phyloP scores from a whole-genome alignment of 495 filamentous ascomycete genomes.

The Daldinia concentrica region DNA sequence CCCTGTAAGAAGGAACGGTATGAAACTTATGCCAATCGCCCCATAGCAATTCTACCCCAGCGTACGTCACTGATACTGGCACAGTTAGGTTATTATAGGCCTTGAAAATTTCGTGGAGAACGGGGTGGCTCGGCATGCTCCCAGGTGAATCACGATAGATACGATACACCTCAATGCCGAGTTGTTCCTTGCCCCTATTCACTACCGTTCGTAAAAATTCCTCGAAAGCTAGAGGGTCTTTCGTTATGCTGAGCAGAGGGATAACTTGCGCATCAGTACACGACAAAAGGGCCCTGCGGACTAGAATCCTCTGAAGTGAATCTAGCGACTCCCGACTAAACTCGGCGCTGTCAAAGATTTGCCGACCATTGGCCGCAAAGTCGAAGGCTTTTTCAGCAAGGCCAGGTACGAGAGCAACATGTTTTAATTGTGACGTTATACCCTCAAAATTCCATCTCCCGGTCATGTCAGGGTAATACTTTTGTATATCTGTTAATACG shows the following conservation, averaged over 20 bases:
- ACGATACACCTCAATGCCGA: conserved; percentile 46
- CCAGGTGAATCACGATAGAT: conserved; percentile 50
- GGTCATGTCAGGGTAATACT: conserved; percentile 32
- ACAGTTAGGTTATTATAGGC: conserved; percentile 48
- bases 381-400: conserved; percentile 38
- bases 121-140: conserved; percentile 37
- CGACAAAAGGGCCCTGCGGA: conserved; percentile 40
- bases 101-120: conserved; percentile 56
- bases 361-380: conserved; percentile 19
- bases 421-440: conserved; percentile 34
- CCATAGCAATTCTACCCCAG: conserved; percentile 61
- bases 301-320: conserved; percentile 41
- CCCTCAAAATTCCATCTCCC: conserved; percentile 39
- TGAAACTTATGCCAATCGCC: conserved; percentile 62
- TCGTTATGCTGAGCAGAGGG: conserved; percentile 44
- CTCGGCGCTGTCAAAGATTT: conserved; percentile 11
- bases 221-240: conserved; percentile 45
- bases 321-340: conserved; percentile 33
- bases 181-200: conserved; percentile 22
- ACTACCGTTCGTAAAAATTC: conserved; percentile 38
- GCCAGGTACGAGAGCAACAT: conserved; percentile 25
- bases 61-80: conserved; percentile 39
- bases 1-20: conserved; percentile 48
- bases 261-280: conserved; percentile 34
- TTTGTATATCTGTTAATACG: conserved; percentile 31